Percentiles rank a stretch among this genome's conserved stretches.
These are phyloP conservation scores for Akebia trifoliata DNA, from an alignment of 164 flowering plant species.

Conservation along the genomic window DNA sequence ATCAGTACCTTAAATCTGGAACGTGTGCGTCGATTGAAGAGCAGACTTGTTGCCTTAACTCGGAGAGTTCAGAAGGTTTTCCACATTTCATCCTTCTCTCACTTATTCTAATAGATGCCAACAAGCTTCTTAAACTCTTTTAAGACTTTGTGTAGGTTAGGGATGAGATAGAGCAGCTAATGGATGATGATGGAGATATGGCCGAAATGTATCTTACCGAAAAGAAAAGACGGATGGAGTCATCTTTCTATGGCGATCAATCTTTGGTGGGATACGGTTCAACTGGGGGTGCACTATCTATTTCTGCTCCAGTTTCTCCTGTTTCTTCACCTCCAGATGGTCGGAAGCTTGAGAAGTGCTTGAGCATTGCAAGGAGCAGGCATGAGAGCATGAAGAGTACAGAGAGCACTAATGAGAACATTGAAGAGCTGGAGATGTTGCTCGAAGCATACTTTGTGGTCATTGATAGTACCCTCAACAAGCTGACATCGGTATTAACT, in stretches of 20 bases:
- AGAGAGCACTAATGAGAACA: constrained; percentile 53
- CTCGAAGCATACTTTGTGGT: constrained; percentile 88
- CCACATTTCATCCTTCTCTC: background rate
- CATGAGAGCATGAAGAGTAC: constrained; percentile 79
- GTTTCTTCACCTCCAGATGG: constrained; percentile 79
- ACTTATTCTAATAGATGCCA: background rate
- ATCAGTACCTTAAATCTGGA: constrained; percentile 39
- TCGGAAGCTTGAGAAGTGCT: constrained; percentile 69
- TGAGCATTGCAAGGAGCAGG: constrained; percentile 76
- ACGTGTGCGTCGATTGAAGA: constrained; percentile 45
- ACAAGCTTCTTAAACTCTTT: background rate
- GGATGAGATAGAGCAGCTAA: constrained; percentile 55
- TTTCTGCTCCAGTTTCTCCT: constrained; percentile 95
- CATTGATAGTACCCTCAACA: constrained; percentile 87
- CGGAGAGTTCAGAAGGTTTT: constrained; percentile 50
- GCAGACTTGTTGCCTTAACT: constrained; percentile 47
- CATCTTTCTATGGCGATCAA: constrained; percentile 64
- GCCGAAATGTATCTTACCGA: constrained; percentile 57
- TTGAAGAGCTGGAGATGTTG: constrained; percentile 92
- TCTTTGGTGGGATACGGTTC: constrained; percentile 60
- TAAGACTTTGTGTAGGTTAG: constrained; percentile 36
- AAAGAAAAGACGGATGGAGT: constrained; percentile 51
- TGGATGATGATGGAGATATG: constrained; percentile 69
- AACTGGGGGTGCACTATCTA: constrained; percentile 49
- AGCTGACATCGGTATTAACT: constrained; percentile 74